Evolutionary conservation across 2,329 filamentous ascomycete genomes (phyloP), one percentile per base, ranked within the genome.

Genomic region (Hortaea werneckii): DNA sequence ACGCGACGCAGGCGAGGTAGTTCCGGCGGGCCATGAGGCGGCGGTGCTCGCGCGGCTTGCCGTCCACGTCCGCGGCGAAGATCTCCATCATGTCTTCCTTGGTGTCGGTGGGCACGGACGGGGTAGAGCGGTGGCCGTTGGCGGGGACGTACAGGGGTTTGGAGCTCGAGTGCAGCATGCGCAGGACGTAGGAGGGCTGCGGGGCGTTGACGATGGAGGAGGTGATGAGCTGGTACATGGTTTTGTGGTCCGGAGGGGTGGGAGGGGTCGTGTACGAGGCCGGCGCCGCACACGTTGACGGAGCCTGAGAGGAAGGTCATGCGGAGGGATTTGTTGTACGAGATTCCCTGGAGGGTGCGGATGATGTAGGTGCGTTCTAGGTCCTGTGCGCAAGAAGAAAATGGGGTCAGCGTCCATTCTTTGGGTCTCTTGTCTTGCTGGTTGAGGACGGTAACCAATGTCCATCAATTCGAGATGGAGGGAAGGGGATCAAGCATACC

Each of bases 61-160:
- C 90, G 44, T 83, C 87, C 11, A 92, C 87, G 58, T 98, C 92
- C 6, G 83, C 86, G 59, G 92, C 87, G 76, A 98, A 98, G 55
- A 98, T 94, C 71, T 98, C 92, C 85, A 98, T 94, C 92, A 98
- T 98, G 68, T 98, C 92, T 66, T 98, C 92, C 67, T 98, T 96
- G 40, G 92, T 98, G 64, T 98, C 92, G 1, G 82, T 83, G 1
- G 84, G 82, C 53, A 79, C 78, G 26, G 44, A 45, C 38, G 55
- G 49, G 1, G 76, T 75, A 49, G 72, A 77, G 52, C 79, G 73
- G 55, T 82, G 78, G n/a, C 90, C 90, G 65, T 98, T 98, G 45
- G 78, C 75, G 0, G 92, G 92, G 45, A 98, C 76, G 65, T 95
- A 98, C 28, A 96, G 79, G 34, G 85, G 79, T 66, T 90, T 92